A percentile compares a stretch with the other conserved stretches of the same genome.
Evolutionary conservation across 192 early-diverging fungal species (phyloP).

Genomic region (Linnemannia hyalina): DNA sequence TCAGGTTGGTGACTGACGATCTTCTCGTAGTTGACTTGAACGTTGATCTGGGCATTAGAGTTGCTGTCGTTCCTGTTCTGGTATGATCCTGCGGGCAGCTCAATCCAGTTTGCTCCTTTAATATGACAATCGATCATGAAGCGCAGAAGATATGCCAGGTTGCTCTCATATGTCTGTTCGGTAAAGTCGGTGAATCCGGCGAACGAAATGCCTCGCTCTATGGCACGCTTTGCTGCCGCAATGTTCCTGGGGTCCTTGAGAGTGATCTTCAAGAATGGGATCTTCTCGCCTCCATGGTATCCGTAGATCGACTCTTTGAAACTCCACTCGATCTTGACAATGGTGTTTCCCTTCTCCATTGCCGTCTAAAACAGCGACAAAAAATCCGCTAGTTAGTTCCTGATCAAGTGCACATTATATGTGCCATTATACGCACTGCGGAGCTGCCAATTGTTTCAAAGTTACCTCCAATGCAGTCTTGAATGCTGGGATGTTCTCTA

Average conservation of each 20-base stretch:
- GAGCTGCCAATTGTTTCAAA: background rate
- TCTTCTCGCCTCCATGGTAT: slow-evolving; percentile 86
- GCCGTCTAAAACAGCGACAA: slow-evolving; percentile 52
- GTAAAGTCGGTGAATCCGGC: slow-evolving; percentile 22
- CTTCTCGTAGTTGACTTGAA: slow-evolving; percentile 80
- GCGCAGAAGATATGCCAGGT: slow-evolving; percentile 85
- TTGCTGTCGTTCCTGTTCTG: slow-evolving; percentile 55
- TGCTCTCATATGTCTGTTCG: slow-evolving; percentile 86
- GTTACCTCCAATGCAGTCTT: slow-evolving; percentile 67
- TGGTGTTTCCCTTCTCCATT: slow-evolving; percentile 47
- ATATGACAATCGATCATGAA: slow-evolving; percentile 96
- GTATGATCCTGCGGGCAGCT: slow-evolving; percentile 86
- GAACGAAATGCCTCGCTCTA: slow-evolving; percentile 53
- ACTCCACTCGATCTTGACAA: slow-evolving; percentile 77
- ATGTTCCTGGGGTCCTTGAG: slow-evolving; percentile 67
- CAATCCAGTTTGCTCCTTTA: slow-evolving; percentile 93
- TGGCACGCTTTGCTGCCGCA: slow-evolving; percentile 30
- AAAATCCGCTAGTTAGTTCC: background rate
- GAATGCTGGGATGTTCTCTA: slow-evolving; percentile 69
- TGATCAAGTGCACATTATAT: background rate
- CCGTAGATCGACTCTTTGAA: slow-evolving; percentile 88
- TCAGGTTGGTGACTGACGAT: slow-evolving; percentile 89
- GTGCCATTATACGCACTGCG: background rate
- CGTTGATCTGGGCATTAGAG: slow-evolving; percentile 86
- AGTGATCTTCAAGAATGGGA: slow-evolving; percentile 84